Conservation (phyloP, 202 grass and related monocot species). For the Brachypodium distachyon region DNA sequence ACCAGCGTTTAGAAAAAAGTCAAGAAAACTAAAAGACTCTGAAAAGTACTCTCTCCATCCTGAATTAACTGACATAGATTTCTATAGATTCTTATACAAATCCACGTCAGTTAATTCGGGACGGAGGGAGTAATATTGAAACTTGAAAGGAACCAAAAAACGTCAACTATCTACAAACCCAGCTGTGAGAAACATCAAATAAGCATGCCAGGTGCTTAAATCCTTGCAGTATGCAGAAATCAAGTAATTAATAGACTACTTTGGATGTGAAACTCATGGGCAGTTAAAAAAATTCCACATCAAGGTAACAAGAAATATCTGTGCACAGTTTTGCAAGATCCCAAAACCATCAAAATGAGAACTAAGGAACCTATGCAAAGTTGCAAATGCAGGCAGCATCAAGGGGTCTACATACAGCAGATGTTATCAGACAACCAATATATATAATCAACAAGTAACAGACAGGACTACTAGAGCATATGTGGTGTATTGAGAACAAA, state of each 20-base stretch:
- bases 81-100: no score
- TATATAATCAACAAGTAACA: background rate
- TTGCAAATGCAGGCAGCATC: background rate
- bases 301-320: background rate
- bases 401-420: background rate
- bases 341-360: background rate
- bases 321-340: background rate
- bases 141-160: background rate
- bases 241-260: background rate
- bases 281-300: background rate
- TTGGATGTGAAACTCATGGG: background rate
- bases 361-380: background rate
- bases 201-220: slow-evolving; percentile 1
- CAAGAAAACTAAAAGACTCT: background rate
- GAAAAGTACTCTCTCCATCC: no score
- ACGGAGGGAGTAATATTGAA: no score
- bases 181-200: background rate
- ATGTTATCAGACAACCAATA: background rate
- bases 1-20: background rate
- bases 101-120: no score
- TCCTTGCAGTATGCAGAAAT: background rate
- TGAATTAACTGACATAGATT: no score
- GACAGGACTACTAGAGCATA: background rate
- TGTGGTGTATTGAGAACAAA: background rate
- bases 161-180: background rate